Evolutionary conservation across 2,329 filamentous ascomycete species (phyloP).

Genomic region (Alternaria novae-zelandiae): DNA sequence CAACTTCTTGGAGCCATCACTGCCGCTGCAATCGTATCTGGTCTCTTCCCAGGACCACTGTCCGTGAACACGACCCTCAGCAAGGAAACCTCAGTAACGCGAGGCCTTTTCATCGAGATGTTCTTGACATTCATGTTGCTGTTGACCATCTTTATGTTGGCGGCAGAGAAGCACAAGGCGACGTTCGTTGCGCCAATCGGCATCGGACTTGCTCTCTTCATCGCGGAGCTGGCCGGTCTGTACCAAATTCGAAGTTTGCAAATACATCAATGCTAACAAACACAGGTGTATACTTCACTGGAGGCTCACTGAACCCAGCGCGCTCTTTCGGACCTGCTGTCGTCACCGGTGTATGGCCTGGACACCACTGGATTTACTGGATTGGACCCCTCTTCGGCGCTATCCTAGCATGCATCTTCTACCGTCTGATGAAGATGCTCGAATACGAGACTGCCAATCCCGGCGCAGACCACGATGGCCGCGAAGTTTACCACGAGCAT

Average conservation of each 20-base stretch:
- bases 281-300: conserved; percentile 55
- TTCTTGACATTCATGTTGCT: conserved; percentile 58
- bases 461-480: conserved; percentile 55
- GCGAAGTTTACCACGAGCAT: conserved; percentile 38
- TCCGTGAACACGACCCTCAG: conserved; percentile 55
- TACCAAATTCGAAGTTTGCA: neutral
- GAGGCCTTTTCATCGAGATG: conserved; percentile 59
- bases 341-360: conserved; percentile 50
- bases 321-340: conserved; percentile 58
- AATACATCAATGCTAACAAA: conserved; percentile 9
- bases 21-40: conserved; percentile 53
- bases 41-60: conserved; percentile 54
- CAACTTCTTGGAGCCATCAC: conserved; percentile 56
- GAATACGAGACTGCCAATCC: conserved; percentile 61
- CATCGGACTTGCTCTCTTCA: conserved; percentile 55
- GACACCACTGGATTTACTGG: conserved; percentile 61
- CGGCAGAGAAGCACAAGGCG: conserved; percentile 50
- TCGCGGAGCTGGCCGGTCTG: conserved; percentile 53
- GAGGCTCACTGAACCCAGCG: conserved; percentile 57
- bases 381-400: conserved; percentile 56
- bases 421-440: conserved; percentile 56
- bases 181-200: conserved; percentile 51
- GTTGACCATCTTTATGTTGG: conserved; percentile 57
- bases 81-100: conserved; percentile 49
- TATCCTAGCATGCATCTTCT: conserved; percentile 56